Base-by-base conservation (phyloP, 495 filamentous ascomycete species). In the Aspergillus panamensis region DNA sequence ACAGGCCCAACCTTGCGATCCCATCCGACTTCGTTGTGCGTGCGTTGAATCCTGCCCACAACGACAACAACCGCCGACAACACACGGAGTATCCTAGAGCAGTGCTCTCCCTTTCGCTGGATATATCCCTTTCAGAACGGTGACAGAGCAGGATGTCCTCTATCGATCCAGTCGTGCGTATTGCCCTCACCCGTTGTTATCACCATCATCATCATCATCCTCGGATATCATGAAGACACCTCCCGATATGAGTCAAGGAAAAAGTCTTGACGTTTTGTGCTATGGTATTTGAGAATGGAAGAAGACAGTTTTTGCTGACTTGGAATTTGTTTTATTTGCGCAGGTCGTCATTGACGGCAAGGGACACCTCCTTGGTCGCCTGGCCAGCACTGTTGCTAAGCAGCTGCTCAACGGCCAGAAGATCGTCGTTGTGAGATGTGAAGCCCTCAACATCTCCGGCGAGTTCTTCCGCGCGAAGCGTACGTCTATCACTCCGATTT, bases 391-490 rank as follows among this genome's bases (percentile, higher is more conserved):
- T 75, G 92, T 98, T 70, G 95, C 94, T 74, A 98, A 98, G 85
- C 94, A 98, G 84, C 87, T 98, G 72, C 90, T 98, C 70, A 95
- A 90, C 77, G 94, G 94, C 74, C 95, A 97, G 84, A 96, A 97
- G 87, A 92, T 98, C 78, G 93, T 96, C 62, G 87, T 98, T 61
- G 95, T 98, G 74, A 90, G 94, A 83, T 96, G 90, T 83, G 94
- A 98, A 79, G 90, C 88, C 70, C 86, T 98, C 73, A 97, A 97
- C 86, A 97, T 98, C 85, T 98, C 94, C 69, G 94, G 94, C 82
- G 94, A 97, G 82, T 98, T 98, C 90, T 98, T 97, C 87, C 91
- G 94, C 72, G 87, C 92, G 69, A 98, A 98, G 86, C 87, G 94
- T 98, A 95, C 80, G 94, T 93, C 75, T 60, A 63, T 59, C 55